Base-by-base conservation (phyloP, 2,329 filamentous ascomycete genomes). In the Lecanicillium sp. region DNA sequence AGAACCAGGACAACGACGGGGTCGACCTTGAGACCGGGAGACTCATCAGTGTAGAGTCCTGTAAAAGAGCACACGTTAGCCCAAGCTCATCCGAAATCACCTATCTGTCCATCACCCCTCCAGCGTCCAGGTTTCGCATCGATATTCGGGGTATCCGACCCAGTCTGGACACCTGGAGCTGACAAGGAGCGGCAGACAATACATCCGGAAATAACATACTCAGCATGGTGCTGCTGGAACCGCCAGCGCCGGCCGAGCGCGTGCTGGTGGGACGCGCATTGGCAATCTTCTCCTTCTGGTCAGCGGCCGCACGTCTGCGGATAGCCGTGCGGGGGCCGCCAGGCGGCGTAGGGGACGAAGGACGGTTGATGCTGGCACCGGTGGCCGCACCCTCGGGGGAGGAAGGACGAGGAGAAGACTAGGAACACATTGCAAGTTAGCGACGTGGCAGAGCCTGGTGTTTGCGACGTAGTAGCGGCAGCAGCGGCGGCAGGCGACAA, bases 1-100 rank as follows among this genome's bases (percentile, higher is more conserved):
- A 98, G 75, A 51, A 96, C 92, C 58, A 98, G 77, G 48, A 98
- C 90, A 49, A 98, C 89, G 44, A 98, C 92, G 17, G 92, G 92
- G 64, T 98, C 92, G 49, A 98, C 92, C 73, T 96, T 95, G 56
- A 98, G 73, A 46, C 92, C 92, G 43, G 92, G 92, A 49, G 87
- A 94, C 72, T 98, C 92, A 61, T 98, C 92, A 42, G 92, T 98
- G 79, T 98, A 98, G 32, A 98, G 82, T 66, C 79, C 84, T 88
- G 44, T 31, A 44, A 20, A 15, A n/a, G n/a, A n/a, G n/a, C 25
- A n/a, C 31, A 34, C 13, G 46, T 65, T 43, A 67, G 53, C 37
- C 29, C 29, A 31, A 31, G n/a, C n/a, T n/a, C n/a, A 46, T 25
- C 11, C 22, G 7, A 25, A 25, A 6, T n/a, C n/a, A n/a, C n/a